Conservation (phyloP, 2,329 filamentous ascomycete genomes). For the Trichocomaceae sp. region DNA sequence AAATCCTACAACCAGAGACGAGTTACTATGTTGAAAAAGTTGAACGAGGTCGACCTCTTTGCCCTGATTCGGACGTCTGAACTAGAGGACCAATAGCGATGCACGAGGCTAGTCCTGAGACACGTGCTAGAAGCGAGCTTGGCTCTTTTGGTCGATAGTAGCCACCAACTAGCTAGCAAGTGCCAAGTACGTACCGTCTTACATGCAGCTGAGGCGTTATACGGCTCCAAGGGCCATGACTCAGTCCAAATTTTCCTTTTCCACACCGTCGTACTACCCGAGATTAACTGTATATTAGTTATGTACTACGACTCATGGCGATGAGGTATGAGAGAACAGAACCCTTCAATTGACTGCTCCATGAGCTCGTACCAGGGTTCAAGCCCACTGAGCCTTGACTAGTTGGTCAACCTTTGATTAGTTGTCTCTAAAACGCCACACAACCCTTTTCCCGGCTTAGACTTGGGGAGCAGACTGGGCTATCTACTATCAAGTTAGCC, state of each 20-base stretch:
- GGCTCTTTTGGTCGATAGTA: not conserved
- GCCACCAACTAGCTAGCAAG: not conserved
- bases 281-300: not conserved
- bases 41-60: not conserved
- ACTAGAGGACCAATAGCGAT: not conserved
- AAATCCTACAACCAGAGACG: not conserved
- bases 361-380: not conserved
- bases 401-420: not conserved
- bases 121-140: not conserved
- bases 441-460: not conserved
- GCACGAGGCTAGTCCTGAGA: not conserved
- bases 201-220: not conserved
- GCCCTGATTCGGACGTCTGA: not conserved
- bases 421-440: not conserved
- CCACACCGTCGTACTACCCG: not conserved
- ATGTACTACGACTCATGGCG: not conserved
- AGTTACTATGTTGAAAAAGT: not conserved
- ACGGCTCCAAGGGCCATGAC: not conserved
- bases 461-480: not conserved
- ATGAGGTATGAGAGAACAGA: not conserved
- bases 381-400: not conserved
- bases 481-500: not conserved
- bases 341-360: not conserved
- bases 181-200: not conserved
- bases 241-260: not conserved